Conservation (phyloP, 441 rosid species). For the Macaranga tanarius region DNA sequence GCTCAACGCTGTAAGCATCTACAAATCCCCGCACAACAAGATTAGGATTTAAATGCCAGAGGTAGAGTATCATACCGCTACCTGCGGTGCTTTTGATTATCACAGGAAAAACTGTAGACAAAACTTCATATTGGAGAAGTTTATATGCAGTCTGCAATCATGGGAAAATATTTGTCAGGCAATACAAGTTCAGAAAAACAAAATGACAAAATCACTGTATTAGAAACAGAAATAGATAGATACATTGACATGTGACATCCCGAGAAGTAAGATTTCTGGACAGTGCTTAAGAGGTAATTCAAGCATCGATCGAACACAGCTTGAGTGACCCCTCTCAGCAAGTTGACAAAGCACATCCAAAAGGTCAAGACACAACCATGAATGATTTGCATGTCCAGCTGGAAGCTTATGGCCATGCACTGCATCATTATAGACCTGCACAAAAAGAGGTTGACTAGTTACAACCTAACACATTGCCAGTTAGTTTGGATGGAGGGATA, state of each 20-base stretch:
- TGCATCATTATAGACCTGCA: constrained; percentile 69
- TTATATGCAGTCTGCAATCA: constrained; percentile 79
- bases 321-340: constrained; percentile 84
- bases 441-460: constrained; percentile 26
- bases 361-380: constrained; percentile 94
- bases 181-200: constrained; percentile 6
- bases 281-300: constrained; percentile 84
- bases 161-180: constrained; percentile 22
- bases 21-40: constrained; percentile 76
- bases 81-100: constrained; percentile 50
- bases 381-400: constrained; percentile 68
- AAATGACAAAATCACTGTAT: neutral
- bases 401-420: constrained; percentile 71
- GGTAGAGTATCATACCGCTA: constrained; percentile 57
- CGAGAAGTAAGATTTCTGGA: constrained; percentile 86
- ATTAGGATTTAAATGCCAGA: constrained; percentile 79
- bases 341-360: constrained; percentile 83
- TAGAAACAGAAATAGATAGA: constrained; percentile 10
- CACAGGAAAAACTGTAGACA: constrained; percentile 62
- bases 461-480: constrained; percentile 14
- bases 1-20: constrained; percentile 51
- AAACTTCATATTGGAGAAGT: constrained; percentile 79
- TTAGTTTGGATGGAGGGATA: too few relatives aligned
- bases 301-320: constrained; percentile 60
- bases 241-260: constrained; percentile 86